Conservation (phyloP, 345 rosid species). For the Anastatica hierochuntica region DNA sequence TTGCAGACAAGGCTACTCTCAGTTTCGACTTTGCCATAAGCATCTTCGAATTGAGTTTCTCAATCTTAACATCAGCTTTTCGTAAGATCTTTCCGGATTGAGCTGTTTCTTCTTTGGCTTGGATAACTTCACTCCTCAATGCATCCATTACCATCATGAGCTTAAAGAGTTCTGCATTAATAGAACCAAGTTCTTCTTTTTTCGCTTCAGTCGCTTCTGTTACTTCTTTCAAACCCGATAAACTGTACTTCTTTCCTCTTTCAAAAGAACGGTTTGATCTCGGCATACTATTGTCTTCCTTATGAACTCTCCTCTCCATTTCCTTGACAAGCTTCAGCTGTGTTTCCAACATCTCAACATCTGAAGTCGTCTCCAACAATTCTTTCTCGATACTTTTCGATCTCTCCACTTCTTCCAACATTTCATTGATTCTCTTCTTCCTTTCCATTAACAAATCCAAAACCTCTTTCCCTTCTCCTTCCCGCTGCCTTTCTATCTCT, state of each 20-base stretch:
- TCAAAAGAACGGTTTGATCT: constrained; percentile 20
- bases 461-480: constrained; percentile 34
- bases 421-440: constrained; percentile 29
- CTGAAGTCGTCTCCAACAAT: constrained; percentile 44
- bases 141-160: constrained; percentile 59
- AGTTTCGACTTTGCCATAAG: constrained; percentile 54
- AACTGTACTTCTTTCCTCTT: constrained; percentile 16
- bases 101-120: constrained; percentile 39
- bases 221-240: constrained; percentile 31
- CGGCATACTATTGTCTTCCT: constrained; percentile 24
- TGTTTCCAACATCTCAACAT: constrained; percentile 45
- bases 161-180: constrained; percentile 46
- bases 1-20: constrained; percentile 41
- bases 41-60: constrained; percentile 59
- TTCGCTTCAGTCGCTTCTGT: constrained; percentile 48
- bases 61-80: constrained; percentile 37
- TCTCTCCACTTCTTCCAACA: constrained; percentile 36
- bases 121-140: constrained; percentile 49
- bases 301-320: constrained; percentile 37
- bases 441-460: constrained; percentile 21
- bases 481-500: constrained; percentile 42
- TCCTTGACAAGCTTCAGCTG: constrained; percentile 43
- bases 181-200: constrained; percentile 45
- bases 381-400: constrained; percentile 43
- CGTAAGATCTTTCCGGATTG: constrained; percentile 35